A percentile compares a stretch with the other conserved stretches of the same genome.
Conservation (phyloP, 768 basidiomycete species). For the Tylopilus balloui region DNA sequence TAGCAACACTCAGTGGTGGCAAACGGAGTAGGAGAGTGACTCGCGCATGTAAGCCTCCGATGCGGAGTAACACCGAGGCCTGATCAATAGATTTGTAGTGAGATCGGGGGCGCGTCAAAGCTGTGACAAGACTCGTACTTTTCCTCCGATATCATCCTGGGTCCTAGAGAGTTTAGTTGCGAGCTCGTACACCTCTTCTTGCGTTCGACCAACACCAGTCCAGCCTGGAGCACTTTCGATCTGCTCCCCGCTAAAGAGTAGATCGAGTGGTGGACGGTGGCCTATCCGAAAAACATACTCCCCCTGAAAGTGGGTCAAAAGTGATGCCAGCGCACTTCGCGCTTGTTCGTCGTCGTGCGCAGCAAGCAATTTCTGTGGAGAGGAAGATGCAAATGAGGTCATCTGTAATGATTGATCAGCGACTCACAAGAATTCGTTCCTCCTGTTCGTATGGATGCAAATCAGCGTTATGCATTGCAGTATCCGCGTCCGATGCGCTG, state of each 20-base stretch:
- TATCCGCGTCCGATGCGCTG: neutral
- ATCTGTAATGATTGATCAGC: neutral
- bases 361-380: conserved; percentile 39
- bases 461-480: neutral
- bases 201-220: conserved; percentile 48
- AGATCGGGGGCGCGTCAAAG: neutral
- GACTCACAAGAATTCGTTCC: conserved; percentile 15
- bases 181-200: conserved; percentile 49
- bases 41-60: conserved; percentile 46
- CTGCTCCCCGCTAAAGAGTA: conserved; percentile 51
- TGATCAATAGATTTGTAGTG: conserved; percentile 22
- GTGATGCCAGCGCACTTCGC: conserved; percentile 57
- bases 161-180: conserved; percentile 40
- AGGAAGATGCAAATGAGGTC: neutral
- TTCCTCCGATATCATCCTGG: conserved; percentile 77
- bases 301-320: conserved; percentile 64
- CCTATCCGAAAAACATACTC: conserved; percentile 78
- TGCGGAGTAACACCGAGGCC: conserved; percentile 55
- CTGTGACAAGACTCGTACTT: conserved; percentile 41
- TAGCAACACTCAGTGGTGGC: conserved; percentile 69
- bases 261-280: conserved; percentile 52
- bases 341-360: conserved; percentile 47
- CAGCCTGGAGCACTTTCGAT: conserved; percentile 46
- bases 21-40: conserved; percentile 62
- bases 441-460: conserved; percentile 16